Evolutionary conservation across 2,329 filamentous ascomycete genomes (phyloP).

Genomic region (Didymella lethalis): DNA sequence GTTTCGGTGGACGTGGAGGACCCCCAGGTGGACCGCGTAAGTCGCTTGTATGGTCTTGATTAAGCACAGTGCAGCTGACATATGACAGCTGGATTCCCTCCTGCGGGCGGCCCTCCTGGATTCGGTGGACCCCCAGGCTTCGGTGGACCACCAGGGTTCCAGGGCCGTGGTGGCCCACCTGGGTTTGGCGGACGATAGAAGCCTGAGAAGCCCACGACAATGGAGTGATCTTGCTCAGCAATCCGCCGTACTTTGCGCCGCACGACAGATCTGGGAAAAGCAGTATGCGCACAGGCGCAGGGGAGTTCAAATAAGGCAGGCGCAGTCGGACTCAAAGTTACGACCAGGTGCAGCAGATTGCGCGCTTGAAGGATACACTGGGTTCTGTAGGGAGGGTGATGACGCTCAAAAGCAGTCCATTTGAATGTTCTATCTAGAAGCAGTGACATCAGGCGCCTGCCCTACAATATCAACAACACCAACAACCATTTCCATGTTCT

Average conservation of each 20-base stretch:
- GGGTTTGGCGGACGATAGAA: constrained; percentile 40
- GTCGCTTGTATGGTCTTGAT: constrained; percentile 9
- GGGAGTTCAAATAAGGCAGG: neutral
- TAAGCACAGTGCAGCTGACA: constrained; percentile 29
- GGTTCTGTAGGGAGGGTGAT: constrained; percentile 1
- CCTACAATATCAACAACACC: constrained; percentile 8
- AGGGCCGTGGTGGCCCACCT: constrained; percentile 40
- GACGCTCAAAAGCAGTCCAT: constrained; percentile 9
- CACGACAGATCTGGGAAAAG: constrained; percentile 1
- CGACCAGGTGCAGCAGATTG: neutral
- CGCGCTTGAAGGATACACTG: neutral
- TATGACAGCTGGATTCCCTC: constrained; percentile 53
- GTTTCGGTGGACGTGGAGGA: constrained; percentile 51
- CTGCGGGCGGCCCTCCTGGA: constrained; percentile 59
- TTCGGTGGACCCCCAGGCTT: constrained; percentile 57
- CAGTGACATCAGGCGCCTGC: constrained; percentile 7
- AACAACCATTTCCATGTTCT: constrained; percentile 1
- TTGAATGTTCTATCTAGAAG: constrained; percentile 11
- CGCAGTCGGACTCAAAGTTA: neutral
- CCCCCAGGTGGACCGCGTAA: constrained; percentile 51
- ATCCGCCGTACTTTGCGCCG: constrained; percentile 5
- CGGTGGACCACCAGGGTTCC: constrained; percentile 42
- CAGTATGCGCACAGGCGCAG: constrained; percentile 6
- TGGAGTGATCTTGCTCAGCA: constrained; percentile 2
- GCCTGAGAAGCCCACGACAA: neutral